Base-by-base conservation (phyloP, 495 filamentous ascomycete species). In the Bacidia rubella region DNA sequence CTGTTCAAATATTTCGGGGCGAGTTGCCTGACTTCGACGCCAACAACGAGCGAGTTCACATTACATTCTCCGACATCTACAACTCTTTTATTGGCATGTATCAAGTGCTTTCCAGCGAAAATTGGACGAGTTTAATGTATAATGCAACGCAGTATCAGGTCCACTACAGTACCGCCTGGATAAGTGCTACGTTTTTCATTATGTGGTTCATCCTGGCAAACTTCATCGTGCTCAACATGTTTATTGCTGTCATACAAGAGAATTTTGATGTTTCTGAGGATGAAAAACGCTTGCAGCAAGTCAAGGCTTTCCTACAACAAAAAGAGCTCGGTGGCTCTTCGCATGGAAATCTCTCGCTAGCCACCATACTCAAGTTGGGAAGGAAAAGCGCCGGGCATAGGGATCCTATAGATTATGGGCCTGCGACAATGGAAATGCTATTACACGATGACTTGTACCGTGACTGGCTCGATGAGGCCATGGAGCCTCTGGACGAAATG, bases 201-300 rank as follows among this genome's bases (percentile, higher is more conserved):
- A 70, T 88, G 54, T 99, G 92, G 92, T 96, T 95, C 64, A 90
- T 95, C 56, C 76, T 99, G 19, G 77, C 86, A 23, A 93, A 88
- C 61, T 96, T 97, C 63, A 95, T 99, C 70, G 77, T 97, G 43
- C 71, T 99, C 72, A 99, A 95, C 63, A 99, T 99, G 92, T 99
- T 99, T 70, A 99, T 99, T 85, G 92, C 92, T 69, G 92, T 99
- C 69, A 96, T 99, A 54, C 92, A 99, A 66, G 92, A 99, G 64
- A 99, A 94, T 63, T 99, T 99, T 63, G 92, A 99, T 68, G 88
- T 99, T n/a, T 90, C 88, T 7, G 92, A 99, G 66, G 93, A 99
- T 61, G 87, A 96, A 67, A 99, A 99, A 66, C 89, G 92, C 23
- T 71, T 95, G 52, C 85, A 96, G 60, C 92, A 99, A 68, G 87